Evolutionary conservation across 805 yeast genomes (phyloP), one percentile per base, ranked within the genome.

Genomic region (Candida anglica): DNA sequence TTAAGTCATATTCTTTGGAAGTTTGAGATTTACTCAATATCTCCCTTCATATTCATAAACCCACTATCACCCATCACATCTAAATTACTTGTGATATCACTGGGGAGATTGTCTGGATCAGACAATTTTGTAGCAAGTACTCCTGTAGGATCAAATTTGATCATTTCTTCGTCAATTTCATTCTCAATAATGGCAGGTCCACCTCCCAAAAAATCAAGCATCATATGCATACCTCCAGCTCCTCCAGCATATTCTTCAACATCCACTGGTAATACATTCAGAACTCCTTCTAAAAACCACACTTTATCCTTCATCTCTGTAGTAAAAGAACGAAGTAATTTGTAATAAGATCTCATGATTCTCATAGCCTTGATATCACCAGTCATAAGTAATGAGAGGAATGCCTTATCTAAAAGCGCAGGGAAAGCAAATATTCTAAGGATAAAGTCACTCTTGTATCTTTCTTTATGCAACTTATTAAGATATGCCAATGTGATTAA

Each of bases 271-370:
- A 89, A 67, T 1, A 88, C 95, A 35, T 80, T 78, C 4, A 93
- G 77, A 2, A 87, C 93, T 3, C 97, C 97, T 58, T 89, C 95
- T 42, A 89, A 66, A 47, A 89, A 88, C 97, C 97, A 89, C 13
- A 89, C 94, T 46, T 76, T 76, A 48, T 88, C 93, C 54, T 84
- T 85, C 83, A 85, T 82, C 50, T 86, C 94, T 22, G 81, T 77
- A 0, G 95, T 86, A 56, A 84, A 89, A 11, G 82, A 79, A 44
- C 95, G 67, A 30, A 89, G 70, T 38, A 89, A 62, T 36, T 84
- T 79, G 62, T 89, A 89, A 64, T 89, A 89, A 36, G 85, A 81
- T 45, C 94, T 69, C 86, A 91, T 86, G 42, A 91, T 86, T 46
- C 95, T 69, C 87, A 86, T 86, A 2, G 97, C 95, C 32, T 81